Evolutionary conservation across 495 filamentous ascomycete species (phyloP), one percentile per base, ranked within the genome.

Genomic region (Entonaema liquescens): DNA sequence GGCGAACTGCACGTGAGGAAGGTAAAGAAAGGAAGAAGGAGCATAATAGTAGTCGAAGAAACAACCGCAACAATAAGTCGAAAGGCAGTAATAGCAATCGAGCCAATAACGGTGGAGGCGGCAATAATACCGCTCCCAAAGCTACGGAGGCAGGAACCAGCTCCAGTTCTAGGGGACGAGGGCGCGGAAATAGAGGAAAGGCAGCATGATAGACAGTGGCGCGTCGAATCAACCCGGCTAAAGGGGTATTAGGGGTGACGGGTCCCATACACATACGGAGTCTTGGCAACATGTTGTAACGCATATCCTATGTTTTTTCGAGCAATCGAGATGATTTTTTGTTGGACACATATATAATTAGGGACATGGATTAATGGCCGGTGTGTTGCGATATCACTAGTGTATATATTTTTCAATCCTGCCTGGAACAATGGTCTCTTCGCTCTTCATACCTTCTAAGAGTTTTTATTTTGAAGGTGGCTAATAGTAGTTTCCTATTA

Each of bases 11-110:
- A 29, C 68, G 77, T 31, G 77, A 79, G 52, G 77, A 66, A 50
- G 67, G 65, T 13, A 76, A 72, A 62, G 69, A 75, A 15, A 76
- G 77, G 57, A 76, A 79, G 57, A 75, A 74, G 35, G 67, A 71
- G 5, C 38, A 50, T 11, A 49, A 64, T 23, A 35, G 65, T 12
- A 62, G 70, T 4, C 61, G 61, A 56, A 68, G 53, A 31, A 54
- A 42, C 31, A 65, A 68, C 19, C 65, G 70, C 1, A 62, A 40
- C 35, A 68, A 66, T 42, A 74, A 68, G n/a, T 12, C 56, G 17
- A 73, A 64, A 5, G 42, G 19, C 7, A 19, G 56, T 40, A 68
- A 38, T 9, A 49, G 42, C 33, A 65, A 68, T 49, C 65, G 70
- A 2, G 53, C 36, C 28, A 68, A 66, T 49, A 70, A 65, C 8